These are phyloP conservation scores for Lotus japonicus DNA, from an alignment of 306 rosid genomes.

Conservation along the genomic window DNA sequence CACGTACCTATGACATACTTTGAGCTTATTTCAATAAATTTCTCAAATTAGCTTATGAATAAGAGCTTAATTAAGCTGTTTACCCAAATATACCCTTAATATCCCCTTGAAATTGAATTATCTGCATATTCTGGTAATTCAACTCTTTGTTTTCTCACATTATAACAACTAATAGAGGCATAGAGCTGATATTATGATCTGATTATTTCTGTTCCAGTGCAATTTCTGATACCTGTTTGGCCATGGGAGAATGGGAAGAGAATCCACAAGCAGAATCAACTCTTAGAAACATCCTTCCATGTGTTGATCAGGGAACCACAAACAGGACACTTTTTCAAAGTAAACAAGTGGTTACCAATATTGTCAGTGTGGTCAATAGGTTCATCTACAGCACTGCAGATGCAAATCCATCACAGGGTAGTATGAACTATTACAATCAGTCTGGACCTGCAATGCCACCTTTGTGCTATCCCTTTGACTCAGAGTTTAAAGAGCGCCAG, in stretches of 20 bases:
- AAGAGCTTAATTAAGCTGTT: too few species aligned
- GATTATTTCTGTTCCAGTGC: constrained; percentile 40
- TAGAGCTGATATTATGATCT: background rate
- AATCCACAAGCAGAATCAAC: constrained; percentile 86
- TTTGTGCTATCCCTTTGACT: constrained; percentile 80
- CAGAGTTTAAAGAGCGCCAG: constrained; percentile 49
- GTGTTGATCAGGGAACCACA: constrained; percentile 88
- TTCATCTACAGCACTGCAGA: constrained; percentile 65
- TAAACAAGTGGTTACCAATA: constrained; percentile 58
- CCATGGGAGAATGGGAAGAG: constrained; percentile 97
- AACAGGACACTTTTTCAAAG: constrained; percentile 82
- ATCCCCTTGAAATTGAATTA: too few species aligned
- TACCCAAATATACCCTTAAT: too few species aligned
- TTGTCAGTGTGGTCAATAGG: constrained; percentile 61
- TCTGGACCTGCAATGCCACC: constrained; percentile 80
- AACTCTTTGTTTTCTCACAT: too few species aligned
- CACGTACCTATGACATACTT: too few species aligned
- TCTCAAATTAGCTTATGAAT: too few species aligned
- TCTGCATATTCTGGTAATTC: too few species aligned
- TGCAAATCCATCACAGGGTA: constrained; percentile 31
- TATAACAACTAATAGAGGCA: background rate
- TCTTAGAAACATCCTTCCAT: constrained; percentile 85
- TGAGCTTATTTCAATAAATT: too few species aligned
- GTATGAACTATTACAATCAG: constrained; percentile 58
- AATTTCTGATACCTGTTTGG: constrained; percentile 89